Percentiles rank a stretch among this genome's conserved stretches.
Conservation (phyloP, 192 early-diverging fungal species). For the Backusella parvicylindrica region DNA sequence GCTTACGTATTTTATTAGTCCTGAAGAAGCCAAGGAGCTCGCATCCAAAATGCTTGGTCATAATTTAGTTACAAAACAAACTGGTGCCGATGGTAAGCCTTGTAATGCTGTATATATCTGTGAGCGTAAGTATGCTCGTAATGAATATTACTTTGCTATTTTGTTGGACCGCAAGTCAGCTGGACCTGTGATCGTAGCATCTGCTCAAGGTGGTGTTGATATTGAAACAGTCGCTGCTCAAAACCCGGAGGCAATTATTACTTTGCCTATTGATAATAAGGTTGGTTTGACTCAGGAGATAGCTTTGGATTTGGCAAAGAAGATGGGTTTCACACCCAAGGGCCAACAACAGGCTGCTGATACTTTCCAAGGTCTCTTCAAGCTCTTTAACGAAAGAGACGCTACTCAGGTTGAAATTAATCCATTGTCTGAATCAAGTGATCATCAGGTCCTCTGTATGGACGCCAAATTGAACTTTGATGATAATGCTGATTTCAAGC, state of each 20-base stretch:
- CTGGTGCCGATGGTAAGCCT: slow-evolving; percentile 87
- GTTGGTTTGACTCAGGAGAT: slow-evolving; percentile 72
- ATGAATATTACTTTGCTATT: slow-evolving; percentile 99
- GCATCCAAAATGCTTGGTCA: slow-evolving; percentile 96
- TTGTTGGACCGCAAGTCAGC: slow-evolving; percentile 93
- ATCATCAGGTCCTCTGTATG: slow-evolving; percentile 81
- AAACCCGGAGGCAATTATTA: slow-evolving; percentile 94
- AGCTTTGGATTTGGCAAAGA: slow-evolving; percentile 73
- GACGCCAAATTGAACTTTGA: slow-evolving; percentile 99
- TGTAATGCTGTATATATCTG: slow-evolving; percentile 94
- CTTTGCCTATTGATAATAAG: slow-evolving; percentile 87
- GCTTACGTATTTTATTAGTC: slow-evolving; percentile 44
- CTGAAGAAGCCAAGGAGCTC: slow-evolving; percentile 82
- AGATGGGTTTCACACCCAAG: slow-evolving; percentile 87
- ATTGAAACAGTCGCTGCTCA: slow-evolving; percentile 95
- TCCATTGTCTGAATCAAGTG: slow-evolving; percentile 90
- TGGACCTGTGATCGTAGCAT: slow-evolving; percentile 95
- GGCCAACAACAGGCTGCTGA: slow-evolving; percentile 83
- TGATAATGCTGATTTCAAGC: slow-evolving; percentile 98
- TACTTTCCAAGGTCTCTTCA: slow-evolving; percentile 90
- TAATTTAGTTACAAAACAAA: slow-evolving; percentile 99
- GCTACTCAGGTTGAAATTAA: slow-evolving; percentile 99
- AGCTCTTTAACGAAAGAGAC: slow-evolving; percentile 95
- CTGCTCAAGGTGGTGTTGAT: slow-evolving; percentile 97
- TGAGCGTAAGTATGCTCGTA: slow-evolving; percentile 94